Evolutionary conservation across 2,329 filamentous ascomycete species (phyloP).

Genomic region (Fusarium chuoi): DNA sequence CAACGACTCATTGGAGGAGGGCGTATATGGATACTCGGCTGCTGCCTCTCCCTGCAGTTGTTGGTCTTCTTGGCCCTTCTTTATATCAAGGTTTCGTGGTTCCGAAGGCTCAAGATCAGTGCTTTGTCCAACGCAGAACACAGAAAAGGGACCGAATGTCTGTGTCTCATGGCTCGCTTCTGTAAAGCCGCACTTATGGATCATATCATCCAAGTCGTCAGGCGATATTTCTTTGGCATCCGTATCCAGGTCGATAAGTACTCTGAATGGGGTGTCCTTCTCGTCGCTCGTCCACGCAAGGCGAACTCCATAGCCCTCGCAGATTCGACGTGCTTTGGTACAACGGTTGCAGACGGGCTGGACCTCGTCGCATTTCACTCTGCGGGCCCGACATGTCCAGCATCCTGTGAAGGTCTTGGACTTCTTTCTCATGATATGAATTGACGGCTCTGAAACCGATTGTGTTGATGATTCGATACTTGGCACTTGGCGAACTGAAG

Average conservation of each 20-base stretch:
- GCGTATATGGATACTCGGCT: neutral
- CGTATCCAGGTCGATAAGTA: neutral
- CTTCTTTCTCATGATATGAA: neutral
- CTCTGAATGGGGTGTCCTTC: neutral
- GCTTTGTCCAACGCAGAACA: neutral
- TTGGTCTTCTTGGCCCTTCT: neutral
- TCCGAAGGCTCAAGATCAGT: rapidly evolving
- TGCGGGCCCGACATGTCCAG: neutral
- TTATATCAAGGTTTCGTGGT: neutral
- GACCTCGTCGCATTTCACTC: neutral
- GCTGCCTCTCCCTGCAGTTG: rapidly evolving
- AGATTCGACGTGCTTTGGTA: neutral
- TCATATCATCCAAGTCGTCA: neutral
- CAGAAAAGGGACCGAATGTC: neutral
- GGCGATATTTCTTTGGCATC: neutral
- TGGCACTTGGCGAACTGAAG: no score
- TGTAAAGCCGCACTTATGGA: neutral
- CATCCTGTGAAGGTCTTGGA: neutral
- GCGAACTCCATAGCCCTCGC: neutral
- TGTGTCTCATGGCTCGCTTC: neutral
- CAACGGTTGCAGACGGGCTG: neutral
- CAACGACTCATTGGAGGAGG: rapidly evolving
- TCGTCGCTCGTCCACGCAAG: neutral
- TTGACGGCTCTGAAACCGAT: rapidly evolving
- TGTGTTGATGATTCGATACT: rapidly evolving